Evolutionary conservation across 805 yeast genomes (phyloP).

Genomic region (Saccharomycopsis capsularis): DNA sequence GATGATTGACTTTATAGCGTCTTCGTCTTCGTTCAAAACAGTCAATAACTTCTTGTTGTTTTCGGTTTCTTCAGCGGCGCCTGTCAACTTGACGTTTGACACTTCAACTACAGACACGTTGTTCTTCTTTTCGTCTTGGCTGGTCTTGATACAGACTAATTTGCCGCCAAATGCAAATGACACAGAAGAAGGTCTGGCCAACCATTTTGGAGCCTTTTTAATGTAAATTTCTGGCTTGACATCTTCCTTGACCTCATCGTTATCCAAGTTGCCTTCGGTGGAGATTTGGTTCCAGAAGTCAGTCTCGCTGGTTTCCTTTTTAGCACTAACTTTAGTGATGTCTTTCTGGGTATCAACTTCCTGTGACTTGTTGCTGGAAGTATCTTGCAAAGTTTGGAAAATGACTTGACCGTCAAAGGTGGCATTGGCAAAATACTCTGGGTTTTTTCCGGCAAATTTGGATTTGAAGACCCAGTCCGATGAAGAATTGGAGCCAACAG

Average conservation of each 20-base stretch:
- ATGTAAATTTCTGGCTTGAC: conserved; percentile 60
- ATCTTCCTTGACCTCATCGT: conserved; percentile 26
- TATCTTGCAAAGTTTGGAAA: conserved; percentile 85
- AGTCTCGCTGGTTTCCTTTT: conserved; percentile 38
- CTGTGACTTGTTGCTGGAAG: conserved; percentile 37
- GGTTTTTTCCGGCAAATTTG: conserved; percentile 78
- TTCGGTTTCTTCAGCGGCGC: conserved; percentile 37
- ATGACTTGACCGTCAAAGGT: conserved; percentile 79
- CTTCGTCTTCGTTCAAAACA: conserved; percentile 40
- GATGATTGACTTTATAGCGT: conserved; percentile 50
- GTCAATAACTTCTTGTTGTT: conserved; percentile 40
- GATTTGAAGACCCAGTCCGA: conserved; percentile 93
- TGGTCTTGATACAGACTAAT: conserved; percentile 46
- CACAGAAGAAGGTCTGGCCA: conserved; percentile 63
- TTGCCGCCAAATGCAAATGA: conserved; percentile 94
- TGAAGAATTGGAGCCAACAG: conserved; percentile 38
- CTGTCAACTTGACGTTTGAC: conserved; percentile 19
- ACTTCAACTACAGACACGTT: conserved; percentile 28
- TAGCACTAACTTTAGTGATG: conserved; percentile 1
- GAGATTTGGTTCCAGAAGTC: conserved; percentile 85
- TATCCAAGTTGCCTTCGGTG: conserved; percentile 30
- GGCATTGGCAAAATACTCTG: conserved; percentile 84
- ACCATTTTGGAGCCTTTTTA: conserved; percentile 87
- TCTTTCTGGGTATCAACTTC: conserved; percentile 15
- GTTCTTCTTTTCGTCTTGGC: conserved; percentile 31